Evolutionary conservation across 176 grass and related monocot genomes (phyloP), one percentile per base, ranked within the genome.

Genomic region (Hyparrhenia diplandra): DNA sequence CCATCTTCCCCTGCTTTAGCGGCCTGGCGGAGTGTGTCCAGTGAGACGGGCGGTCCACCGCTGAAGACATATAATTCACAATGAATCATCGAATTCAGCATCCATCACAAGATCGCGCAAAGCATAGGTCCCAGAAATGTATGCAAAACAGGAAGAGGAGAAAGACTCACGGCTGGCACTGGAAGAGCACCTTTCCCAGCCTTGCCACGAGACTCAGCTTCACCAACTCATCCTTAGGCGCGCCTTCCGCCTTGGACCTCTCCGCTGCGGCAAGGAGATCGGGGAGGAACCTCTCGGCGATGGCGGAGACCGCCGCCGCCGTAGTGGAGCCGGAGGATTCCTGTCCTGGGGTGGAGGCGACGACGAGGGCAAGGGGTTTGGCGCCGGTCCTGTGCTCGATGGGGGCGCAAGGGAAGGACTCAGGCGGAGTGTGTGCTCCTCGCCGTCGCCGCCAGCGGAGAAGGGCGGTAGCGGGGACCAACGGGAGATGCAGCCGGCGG

Each of bases 121-220:
- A 67, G 21, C 63, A 82, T 13, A 60, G 41, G 27, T 30, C 49
- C 39, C 29, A 31, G 79, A 71, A 79, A 68, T 78, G 67, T 4
- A 87, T 31, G 72, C 40, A 7, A 57, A 39, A 31, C 28, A 1
- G 3, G 31, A 49, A 18, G 29, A 2, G 43, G 66, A 67, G 63
- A 11, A n/a, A 8, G 31, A 82, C 85, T 87, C 58, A 87, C 79
- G 65, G 43, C 36, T 71, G 73, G 55, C 60, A 64, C 46, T 71
- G 23, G 73, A 87, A 87, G 41, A 87, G 73, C 12, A 83, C 65
- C 32, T 77, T 87, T 16, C 85, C 85, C 41, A 87, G 73, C 73
- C 32, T 82, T 66, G 79, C 79, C 31, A 77, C 79, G 73, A 77
- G 65, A 67, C 25, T 54, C 40, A 82, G 79, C 20, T 87, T 87